Conservation (phyloP, 441 rosid genomes). For the Adansonia rubrostipa region DNA sequence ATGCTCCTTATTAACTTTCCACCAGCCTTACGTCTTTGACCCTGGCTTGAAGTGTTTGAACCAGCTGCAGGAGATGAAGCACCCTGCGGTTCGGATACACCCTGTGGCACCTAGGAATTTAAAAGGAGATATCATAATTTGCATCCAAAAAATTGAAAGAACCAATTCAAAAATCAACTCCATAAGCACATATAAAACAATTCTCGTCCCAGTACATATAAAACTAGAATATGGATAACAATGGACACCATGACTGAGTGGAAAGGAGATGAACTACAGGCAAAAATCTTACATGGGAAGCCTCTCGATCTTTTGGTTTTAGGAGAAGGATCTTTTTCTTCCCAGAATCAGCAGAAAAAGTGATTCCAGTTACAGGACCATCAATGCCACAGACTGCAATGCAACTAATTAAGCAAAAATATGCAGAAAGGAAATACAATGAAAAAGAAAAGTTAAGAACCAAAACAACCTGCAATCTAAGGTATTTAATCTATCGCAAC, state of each 20-base stretch:
- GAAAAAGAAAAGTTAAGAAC: not conserved
- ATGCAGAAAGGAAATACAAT: not conserved
- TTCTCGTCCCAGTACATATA: not conserved
- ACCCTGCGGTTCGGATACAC: conserved; percentile 38
- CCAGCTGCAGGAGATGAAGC: conserved; percentile 36
- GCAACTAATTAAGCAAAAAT: conserved; percentile 12
- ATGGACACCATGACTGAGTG: not conserved
- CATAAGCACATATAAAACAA: not conserved
- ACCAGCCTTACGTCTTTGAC: conserved; percentile 47
- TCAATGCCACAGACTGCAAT: conserved; percentile 42
- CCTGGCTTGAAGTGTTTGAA: conserved; percentile 43
- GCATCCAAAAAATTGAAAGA: conserved; percentile 16
- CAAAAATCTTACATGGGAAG: conserved; percentile 49
- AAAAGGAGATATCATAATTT: conserved; percentile 27
- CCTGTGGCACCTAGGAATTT: conserved; percentile 37
- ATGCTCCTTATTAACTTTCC: conserved; percentile 59
- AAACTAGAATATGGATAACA: not conserved
- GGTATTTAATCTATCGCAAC: conserved; percentile 9
- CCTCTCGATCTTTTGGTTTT: conserved; percentile 61
- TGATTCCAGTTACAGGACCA: conserved; percentile 49
- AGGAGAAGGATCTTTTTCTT: conserved; percentile 60
- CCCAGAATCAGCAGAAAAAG: conserved; percentile 59
- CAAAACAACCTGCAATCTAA: not conserved
- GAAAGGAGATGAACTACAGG: conserved; percentile 2
- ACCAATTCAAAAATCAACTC: not conserved